Conservation (phyloP, 2,329 filamentous ascomycete genomes). For the Aspergillus floridensis region DNA sequence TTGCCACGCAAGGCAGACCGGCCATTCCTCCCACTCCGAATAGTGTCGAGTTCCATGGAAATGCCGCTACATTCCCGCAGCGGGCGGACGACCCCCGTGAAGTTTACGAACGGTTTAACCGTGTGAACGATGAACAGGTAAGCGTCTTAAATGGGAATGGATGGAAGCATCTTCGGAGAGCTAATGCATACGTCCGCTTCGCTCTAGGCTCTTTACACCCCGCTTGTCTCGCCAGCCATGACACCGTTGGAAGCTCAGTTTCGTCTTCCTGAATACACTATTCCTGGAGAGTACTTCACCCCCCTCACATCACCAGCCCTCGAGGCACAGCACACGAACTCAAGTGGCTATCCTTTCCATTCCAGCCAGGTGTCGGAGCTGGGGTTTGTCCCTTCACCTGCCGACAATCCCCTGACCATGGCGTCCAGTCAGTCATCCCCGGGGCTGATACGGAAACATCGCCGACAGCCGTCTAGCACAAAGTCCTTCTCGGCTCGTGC, state of each 20-base stretch:
- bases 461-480: conserved; percentile 38
- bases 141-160: conserved; percentile 4
- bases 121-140: conserved; percentile 46
- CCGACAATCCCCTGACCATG: conserved; percentile 38
- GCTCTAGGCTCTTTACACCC: conserved; percentile 48
- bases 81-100: conserved; percentile 41
- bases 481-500: conserved; percentile 34
- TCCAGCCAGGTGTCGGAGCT: conserved; percentile 38
- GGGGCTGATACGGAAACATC: conserved; percentile 38
- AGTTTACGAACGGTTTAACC: conserved; percentile 46
- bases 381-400: conserved; percentile 42
- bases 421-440: conserved; percentile 34
- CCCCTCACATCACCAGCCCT: conserved; percentile 52
- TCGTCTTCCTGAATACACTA: conserved; percentile 47
- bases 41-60: conserved; percentile 49
- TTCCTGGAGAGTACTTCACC: conserved; percentile 50
- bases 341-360: conserved; percentile 36
- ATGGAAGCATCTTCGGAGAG: conserved; percentile 2
- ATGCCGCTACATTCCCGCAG: conserved; percentile 40
- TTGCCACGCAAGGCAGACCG: conserved; percentile 30
- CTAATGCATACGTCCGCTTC: conserved; percentile 18
- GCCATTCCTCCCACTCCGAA: conserved; percentile 50
- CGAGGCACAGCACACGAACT: conserved; percentile 44
- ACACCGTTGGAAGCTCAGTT: conserved; percentile 50
- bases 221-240: conserved; percentile 51